Base-by-base conservation (phyloP, 2,329 filamentous ascomycete genomes). In the Alternaria panax region DNA sequence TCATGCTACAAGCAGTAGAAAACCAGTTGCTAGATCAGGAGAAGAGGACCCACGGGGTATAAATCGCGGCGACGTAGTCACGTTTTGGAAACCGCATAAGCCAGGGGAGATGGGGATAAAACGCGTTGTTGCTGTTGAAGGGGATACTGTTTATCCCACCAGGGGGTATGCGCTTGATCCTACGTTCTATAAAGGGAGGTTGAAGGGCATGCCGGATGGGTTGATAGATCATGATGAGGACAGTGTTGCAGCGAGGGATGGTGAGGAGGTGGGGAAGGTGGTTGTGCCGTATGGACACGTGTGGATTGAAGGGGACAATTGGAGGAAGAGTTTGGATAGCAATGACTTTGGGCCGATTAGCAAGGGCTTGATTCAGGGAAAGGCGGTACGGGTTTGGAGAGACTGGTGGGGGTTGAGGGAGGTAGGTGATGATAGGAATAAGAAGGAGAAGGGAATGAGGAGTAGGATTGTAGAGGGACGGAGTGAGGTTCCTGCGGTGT, bases 241-340 rank as follows among this genome's bases (percentile, higher is more conserved):
- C 43, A 59, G 62, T 22, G 56, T 68, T 16, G 62, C 34, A 28
- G 63, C 41, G n/a, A 46, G 52, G 8, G 60, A 66, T 24, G 34
- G 32, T 38, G 43, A 34, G 3, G 46, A 41, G 27, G 64, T 64
- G 7, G 73, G 76, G 2, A 75, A 66, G 58, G 75, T 91, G 45
- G 84, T 85, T 63, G 86, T 99, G 22, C 94, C 93, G 5, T 85
- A 85, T 63, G 92, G 92, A 18, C 93, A 98, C 80, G 85, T 98
- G 27, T 99, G 95, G 95, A 88, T 99, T 1, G 94, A 98, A 76
- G 95, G 95, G 1, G 95, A 99, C 75, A 92, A 90, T 70, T 86
- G 87, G 68, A 84, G 86, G 51, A 86, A 86, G 69, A 92, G 87
- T 55, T 77, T 89, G 60, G 95, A 99, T 80, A 97, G 93, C 78